Evolutionary conservation across 192 early-diverging fungal species (phyloP), one percentile per base, ranked within the genome.

Genomic region (Coemansia sp.): DNA sequence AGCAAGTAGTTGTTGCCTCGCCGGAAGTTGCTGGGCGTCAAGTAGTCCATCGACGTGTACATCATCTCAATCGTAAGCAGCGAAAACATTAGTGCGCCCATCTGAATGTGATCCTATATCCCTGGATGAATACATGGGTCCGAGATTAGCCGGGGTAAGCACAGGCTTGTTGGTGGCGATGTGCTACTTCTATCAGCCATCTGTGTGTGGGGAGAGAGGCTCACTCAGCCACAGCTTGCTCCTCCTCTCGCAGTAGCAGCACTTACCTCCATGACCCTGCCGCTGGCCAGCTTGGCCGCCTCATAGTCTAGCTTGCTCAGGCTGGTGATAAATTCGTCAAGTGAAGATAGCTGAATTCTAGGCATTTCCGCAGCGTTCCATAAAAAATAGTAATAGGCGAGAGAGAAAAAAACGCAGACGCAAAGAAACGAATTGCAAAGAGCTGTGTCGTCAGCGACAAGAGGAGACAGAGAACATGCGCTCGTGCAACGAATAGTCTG

Each of bases 11-110:
- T 58, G 68, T 76, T 76, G 38, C 79, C 79, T 11, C 79, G 73
- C 61, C 65, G 73, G 39, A 76, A 76, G 65, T 70, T 73, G 28
- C 64, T 57, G 10, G 79, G 74, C 21, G 74, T 59, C 65, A 82
- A 55, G 38, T 82, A 82, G 39, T 82, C 79, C 79, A 82, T 82
- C 56, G 79, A 82, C 23, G 79, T 82, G 68, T 82, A 82, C 74
- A 73, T 82, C 70, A 68, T 73, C 74, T 82, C 79, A 18, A 73
- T 70, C 38, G 79, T 82, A 56, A 73, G 74, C 58, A 82, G 53
- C 73, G 73, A 76, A 61, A 82, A 82, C 74, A 82, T 76, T 8
- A 76, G 58, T 31, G 70, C 79, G 33, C 79, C 79, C 70, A 73
- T 75, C 50, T 65, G 79, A 23, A 82, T 76, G 47, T 76, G 74